Conservation (phyloP, 805 yeast genomes). For the Hyphopichia homilentoma region DNA sequence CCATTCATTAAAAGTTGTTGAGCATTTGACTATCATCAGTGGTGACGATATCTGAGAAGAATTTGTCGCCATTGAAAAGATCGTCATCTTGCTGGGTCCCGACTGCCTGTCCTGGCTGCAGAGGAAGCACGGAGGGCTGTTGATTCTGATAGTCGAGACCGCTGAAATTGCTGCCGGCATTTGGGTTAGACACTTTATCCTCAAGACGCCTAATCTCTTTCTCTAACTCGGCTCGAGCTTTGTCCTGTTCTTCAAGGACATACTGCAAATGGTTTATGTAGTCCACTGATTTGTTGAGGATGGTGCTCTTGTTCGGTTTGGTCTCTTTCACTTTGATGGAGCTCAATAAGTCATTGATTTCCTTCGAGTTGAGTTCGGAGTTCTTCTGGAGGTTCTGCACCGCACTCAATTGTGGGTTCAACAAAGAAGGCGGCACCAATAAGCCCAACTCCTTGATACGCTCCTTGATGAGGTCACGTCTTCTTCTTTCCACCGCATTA, state of each 20-base stretch:
- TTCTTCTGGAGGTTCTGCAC: conserved; percentile 39
- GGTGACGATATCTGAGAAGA: conserved; percentile 20
- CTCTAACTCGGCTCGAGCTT: conserved; percentile 39
- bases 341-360: conserved; percentile 32
- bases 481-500: conserved; percentile 88
- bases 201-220: conserved; percentile 16
- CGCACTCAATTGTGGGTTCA: conserved; percentile 45
- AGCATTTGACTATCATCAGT: too few species aligned
- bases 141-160: conserved; percentile 2
- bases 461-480: conserved; percentile 88
- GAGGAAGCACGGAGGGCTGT: conserved; percentile 1
- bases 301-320: conserved; percentile 80
- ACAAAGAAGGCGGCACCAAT: conserved; percentile 72
- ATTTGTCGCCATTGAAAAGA: conserved; percentile 22
- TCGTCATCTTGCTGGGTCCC: conserved; percentile 4
- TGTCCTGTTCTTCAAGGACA: conserved; percentile 56
- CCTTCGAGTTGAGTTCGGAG: conserved; percentile 24
- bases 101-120: too few species aligned
- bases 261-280: conserved; percentile 65
- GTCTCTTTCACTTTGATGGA: conserved; percentile 54
- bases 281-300: conserved; percentile 73
- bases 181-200: conserved; percentile 1
- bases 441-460: conserved; percentile 79
- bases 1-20: too few species aligned
- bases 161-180: conserved; percentile 1